These are phyloP conservation scores for Byssothecium circinans DNA, from an alignment of 2,329 filamentous ascomycete genomes.

Conservation along the genomic window DNA sequence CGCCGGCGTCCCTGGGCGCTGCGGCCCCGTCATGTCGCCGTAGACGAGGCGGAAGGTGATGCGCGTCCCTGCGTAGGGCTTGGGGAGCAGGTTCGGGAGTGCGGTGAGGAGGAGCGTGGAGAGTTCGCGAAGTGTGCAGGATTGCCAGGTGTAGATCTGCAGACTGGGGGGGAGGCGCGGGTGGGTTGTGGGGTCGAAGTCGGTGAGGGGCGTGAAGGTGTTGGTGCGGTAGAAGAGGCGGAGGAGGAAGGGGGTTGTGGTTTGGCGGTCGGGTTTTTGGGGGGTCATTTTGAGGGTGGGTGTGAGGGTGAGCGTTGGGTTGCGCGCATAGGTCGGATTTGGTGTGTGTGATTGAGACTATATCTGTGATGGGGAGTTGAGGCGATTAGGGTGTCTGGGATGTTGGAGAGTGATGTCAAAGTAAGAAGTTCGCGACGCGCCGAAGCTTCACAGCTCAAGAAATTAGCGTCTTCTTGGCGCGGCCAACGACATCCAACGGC, in stretches of 20 bases:
- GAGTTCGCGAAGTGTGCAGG: conserved; percentile 79
- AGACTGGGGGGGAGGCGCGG: conserved; percentile 63
- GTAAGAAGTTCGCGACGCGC: not conserved
- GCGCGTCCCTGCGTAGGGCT: conserved; percentile 76
- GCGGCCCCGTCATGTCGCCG: conserved; percentile 65
- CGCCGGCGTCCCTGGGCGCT: conserved; percentile 49
- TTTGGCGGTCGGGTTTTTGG: conserved; percentile 66
- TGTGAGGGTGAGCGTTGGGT: not conserved
- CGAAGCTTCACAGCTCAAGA: not conserved
- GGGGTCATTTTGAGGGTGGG: conserved; percentile 34
- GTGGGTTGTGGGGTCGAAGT: conserved; percentile 59
- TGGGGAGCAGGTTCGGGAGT: conserved; percentile 69
- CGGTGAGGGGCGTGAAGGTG: conserved; percentile 72
- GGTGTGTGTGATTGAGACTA: no score
- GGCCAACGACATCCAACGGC: not conserved
- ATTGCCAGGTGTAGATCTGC: conserved; percentile 83
- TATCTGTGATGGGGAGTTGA: no score
- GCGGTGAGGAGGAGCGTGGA: conserved; percentile 73
- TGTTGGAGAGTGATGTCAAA: no score
- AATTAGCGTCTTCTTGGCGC: not conserved
- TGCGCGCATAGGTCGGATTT: not conserved
- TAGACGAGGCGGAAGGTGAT: conserved; percentile 87
- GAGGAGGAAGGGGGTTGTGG: conserved; percentile 78
- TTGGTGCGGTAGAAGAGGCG: conserved; percentile 80
- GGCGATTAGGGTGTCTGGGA: no score